Conservation (phyloP, 2,329 filamentous ascomycete genomes). For the Botrytis aclada region DNA sequence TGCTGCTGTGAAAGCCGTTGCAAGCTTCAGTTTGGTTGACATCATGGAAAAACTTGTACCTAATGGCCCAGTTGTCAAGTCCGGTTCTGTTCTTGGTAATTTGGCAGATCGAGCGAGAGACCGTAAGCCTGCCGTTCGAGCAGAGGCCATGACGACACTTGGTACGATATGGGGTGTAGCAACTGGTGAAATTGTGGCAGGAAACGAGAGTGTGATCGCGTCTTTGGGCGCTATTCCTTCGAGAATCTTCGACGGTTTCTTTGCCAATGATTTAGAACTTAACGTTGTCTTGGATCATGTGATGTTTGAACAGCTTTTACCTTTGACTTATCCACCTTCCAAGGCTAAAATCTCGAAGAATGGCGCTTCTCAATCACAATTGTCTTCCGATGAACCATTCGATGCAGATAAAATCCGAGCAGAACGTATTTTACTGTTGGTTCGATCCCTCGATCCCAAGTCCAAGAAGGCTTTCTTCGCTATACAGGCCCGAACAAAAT, state of each 20-base stretch:
- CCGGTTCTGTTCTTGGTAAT: slow-evolving; percentile 74
- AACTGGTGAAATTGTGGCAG: slow-evolving; percentile 77
- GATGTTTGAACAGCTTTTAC: slow-evolving; percentile 83
- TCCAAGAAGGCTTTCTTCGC: slow-evolving; percentile 87
- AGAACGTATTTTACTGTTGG: slow-evolving; percentile 78
- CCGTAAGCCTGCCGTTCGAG: slow-evolving; percentile 74
- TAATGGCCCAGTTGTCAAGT: slow-evolving; percentile 69
- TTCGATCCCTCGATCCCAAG: slow-evolving; percentile 71
- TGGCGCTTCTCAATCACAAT: slow-evolving; percentile 52
- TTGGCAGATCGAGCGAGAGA: slow-evolving; percentile 88
- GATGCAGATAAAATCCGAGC: slow-evolving; percentile 76
- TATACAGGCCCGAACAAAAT: slow-evolving; percentile 74
- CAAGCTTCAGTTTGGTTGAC: slow-evolving; percentile 74
- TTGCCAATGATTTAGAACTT: slow-evolving; percentile 83
- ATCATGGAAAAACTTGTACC: slow-evolving; percentile 78
- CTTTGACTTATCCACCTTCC: slow-evolving; percentile 77
- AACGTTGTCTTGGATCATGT: slow-evolving; percentile 82
- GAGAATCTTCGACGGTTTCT: slow-evolving; percentile 81
- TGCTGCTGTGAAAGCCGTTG: slow-evolving; percentile 81
- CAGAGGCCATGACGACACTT: slow-evolving; percentile 81
- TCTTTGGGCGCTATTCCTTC: slow-evolving; percentile 81
- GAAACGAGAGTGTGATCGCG: slow-evolving; percentile 70
- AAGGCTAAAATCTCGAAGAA: slow-evolving; percentile 62
- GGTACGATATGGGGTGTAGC: slow-evolving; percentile 93
- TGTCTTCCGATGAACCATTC: slow-evolving; percentile 44